Evolutionary conservation across 2,329 filamentous ascomycete genomes (phyloP).

Genomic region (Nannizzia gypsea): DNA sequence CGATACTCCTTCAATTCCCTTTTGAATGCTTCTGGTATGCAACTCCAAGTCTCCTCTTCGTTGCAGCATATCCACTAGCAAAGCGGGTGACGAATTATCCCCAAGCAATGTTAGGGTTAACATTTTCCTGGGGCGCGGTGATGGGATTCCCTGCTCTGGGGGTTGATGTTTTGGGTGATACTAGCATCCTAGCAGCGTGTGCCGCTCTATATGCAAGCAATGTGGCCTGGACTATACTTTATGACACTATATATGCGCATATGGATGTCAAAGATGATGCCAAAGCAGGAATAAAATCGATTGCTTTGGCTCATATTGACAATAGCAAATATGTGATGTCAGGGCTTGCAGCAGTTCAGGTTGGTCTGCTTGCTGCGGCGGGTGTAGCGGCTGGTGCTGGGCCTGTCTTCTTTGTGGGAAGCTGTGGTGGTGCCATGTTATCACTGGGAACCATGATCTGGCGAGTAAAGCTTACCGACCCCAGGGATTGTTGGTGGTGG

Average conservation of each 20-base stretch:
- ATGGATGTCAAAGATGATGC: conserved; percentile 42
- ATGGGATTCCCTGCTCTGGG: conserved; percentile 38
- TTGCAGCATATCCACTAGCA: conserved; percentile 39
- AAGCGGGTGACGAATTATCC: conserved; percentile 45
- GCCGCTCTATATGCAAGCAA: conserved; percentile 37
- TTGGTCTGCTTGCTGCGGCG: conserved; percentile 33
- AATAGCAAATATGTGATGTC: conserved; percentile 36
- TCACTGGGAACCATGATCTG: conserved; percentile 49
- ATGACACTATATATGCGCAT: conserved; percentile 43
- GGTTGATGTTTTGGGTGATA: conserved; percentile 33
- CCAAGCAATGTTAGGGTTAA: conserved; percentile 40
- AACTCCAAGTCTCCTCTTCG: conserved; percentile 33
- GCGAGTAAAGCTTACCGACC: conserved; percentile 45
- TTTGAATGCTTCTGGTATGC: conserved; percentile 34
- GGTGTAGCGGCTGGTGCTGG: conserved; percentile 42
- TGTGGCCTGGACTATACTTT: conserved; percentile 39
- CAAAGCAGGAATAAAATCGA: conserved; percentile 40
- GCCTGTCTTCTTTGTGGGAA: conserved; percentile 47
- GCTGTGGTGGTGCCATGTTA: conserved; percentile 45
- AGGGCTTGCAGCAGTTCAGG: conserved; percentile 31
- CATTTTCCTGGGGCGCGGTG: conserved; percentile 41
- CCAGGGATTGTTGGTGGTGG: conserved; percentile 53
- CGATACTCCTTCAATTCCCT: conserved; percentile 34
- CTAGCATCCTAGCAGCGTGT: conserved; percentile 27
- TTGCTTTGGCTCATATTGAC: conserved; percentile 38